Evolutionary conservation across 371 early-diverging fungal genomes (phyloP).

Genomic region (Thermomucor indicae-seudaticae): DNA sequence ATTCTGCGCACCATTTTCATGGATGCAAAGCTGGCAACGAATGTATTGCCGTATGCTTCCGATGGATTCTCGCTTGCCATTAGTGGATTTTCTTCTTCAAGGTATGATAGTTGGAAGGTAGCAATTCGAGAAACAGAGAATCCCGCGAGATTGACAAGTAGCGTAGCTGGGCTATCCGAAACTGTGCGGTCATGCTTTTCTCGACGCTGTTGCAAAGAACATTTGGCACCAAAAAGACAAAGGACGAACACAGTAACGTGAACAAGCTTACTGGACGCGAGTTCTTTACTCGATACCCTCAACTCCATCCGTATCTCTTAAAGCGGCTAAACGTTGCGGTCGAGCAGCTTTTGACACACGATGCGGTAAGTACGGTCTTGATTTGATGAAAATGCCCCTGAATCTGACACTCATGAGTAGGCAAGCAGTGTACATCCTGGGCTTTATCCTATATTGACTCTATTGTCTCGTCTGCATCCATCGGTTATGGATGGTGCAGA

Average conservation of each 20-base stretch:
- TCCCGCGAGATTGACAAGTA: background rate
- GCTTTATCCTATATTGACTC: constrained; percentile 72
- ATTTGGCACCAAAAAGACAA: constrained; percentile 77
- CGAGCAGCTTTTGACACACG: constrained; percentile 43
- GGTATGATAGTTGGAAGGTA: constrained; percentile 16
- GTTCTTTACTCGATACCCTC: constrained; percentile 85
- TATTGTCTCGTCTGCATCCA: constrained; percentile 77
- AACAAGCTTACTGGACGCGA: constrained; percentile 86
- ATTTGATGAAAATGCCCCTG: no score
- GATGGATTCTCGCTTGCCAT: constrained; percentile 76
- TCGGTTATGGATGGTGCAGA: constrained; percentile 52
- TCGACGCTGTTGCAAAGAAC: constrained; percentile 78
- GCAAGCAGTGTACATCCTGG: constrained; percentile 67
- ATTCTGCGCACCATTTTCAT: constrained; percentile 79
- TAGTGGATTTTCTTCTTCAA: constrained; percentile 74
- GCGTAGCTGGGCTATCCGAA: constrained; percentile 85
- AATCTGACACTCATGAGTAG: constrained; percentile 3
- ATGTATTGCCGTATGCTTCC: constrained; percentile 72
- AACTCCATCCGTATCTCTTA: constrained; percentile 73
- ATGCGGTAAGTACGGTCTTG: constrained; percentile 18
- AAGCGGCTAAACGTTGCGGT: constrained; percentile 67
- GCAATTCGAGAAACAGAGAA: background rate
- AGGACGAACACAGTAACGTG: constrained; percentile 66
- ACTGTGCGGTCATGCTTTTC: constrained; percentile 92
- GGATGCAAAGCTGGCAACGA: constrained; percentile 71